Evolutionary conservation across 768 basidiomycete species (phyloP).

Genomic region (Suillus fuscotomentosus): DNA sequence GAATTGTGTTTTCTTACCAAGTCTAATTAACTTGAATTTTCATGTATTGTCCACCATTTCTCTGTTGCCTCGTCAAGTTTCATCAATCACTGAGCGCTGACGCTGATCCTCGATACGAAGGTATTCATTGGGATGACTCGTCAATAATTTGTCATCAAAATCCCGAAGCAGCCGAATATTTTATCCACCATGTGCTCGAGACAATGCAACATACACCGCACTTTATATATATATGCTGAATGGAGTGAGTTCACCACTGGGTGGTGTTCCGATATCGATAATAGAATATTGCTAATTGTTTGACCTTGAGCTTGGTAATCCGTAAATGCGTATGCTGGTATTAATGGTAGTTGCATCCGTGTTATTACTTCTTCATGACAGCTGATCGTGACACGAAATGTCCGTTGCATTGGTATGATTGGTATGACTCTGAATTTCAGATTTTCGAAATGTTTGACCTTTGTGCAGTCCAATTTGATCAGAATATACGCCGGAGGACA

Average conservation of each 20-base stretch:
- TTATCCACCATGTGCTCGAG: slow-evolving; percentile 25
- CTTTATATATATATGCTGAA: slow-evolving; percentile 34
- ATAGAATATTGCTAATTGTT: slow-evolving; percentile 32
- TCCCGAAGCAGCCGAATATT: slow-evolving; percentile 28
- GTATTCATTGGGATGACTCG: slow-evolving; percentile 2
- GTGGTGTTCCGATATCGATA: slow-evolving; percentile 36
- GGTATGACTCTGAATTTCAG: background rate
- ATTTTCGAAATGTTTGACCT: background rate
- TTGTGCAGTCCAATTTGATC: background rate
- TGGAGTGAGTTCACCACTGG: slow-evolving; percentile 25
- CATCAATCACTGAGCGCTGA: background rate
- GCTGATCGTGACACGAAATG: background rate
- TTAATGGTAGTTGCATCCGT: slow-evolving; percentile 30
- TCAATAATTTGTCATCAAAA: slow-evolving; percentile 26
- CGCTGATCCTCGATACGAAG: background rate
- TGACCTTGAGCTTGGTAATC: slow-evolving; percentile 43
- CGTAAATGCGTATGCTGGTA: slow-evolving; percentile 41
- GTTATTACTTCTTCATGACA: background rate
- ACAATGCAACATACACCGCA: slow-evolving; percentile 27
- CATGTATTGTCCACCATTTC: background rate
- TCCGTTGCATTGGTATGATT: background rate
- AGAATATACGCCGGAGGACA: background rate
- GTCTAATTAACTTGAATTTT: no score
- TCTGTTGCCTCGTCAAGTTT: slow-evolving; percentile 11
- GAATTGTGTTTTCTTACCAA: no score